phyloP scores from a whole-genome alignment of 176 grass and related monocot genomes.

The barley (Hordeum vulgare) region MorexV3_pseudomolecules_assembly NC_058520.1:462274198-462274697 shows the following conservation, averaged over 20 bases:
- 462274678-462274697: too few species aligned
- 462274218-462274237: conserved; percentile 2
- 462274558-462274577: too few species aligned
- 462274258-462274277: not conserved
- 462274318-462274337: conserved; percentile 7
- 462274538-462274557: too few species aligned
- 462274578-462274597: too few species aligned
- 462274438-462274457: not conserved
- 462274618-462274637: too few species aligned
- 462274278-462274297: conserved; percentile 5
- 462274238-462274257: not conserved
- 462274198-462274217: not conserved
- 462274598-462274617: too few species aligned
- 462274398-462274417: not conserved
- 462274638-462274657: too few species aligned
- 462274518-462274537: too few species aligned
- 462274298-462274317: not conserved
- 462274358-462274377: not conserved
- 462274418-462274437: not conserved
- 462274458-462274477: conserved; percentile 1
- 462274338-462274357: conserved; percentile 5
- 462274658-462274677: too few species aligned
- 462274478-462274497: not conserved
- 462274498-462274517: too few species aligned
- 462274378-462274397: not conserved